Evolutionary conservation across 441 rosid genomes (phyloP).

Genomic region (Isatis lusitanica): DNA sequence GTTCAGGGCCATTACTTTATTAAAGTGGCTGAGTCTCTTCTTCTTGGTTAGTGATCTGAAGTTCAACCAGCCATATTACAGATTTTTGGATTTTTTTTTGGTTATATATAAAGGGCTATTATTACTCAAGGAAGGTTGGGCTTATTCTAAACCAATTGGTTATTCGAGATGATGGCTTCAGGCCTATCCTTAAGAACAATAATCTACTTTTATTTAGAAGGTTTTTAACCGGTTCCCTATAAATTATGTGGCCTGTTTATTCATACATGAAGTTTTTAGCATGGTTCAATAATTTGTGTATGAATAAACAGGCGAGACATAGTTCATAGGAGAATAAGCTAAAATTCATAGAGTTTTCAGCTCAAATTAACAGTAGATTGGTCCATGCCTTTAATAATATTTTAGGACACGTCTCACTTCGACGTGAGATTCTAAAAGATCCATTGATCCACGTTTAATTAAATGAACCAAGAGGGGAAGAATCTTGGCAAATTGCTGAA

Average conservation of each 20-base stretch:
- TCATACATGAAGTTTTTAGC: too few species aligned
- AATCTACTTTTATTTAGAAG: background rate
- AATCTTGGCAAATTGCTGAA: slow-evolving; percentile 28
- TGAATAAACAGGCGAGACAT: too few species aligned
- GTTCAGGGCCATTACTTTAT: background rate
- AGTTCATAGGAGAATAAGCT: too few species aligned
- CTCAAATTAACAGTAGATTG: background rate
- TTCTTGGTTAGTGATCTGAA: background rate
- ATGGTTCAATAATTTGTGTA: too few species aligned
- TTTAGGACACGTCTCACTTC: background rate
- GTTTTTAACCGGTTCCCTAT: too few species aligned
- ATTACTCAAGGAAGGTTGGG: background rate
- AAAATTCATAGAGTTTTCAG: background rate
- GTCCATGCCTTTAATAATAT: background rate
- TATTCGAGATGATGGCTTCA: background rate
- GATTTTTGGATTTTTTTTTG: background rate
- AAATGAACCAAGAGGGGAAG: slow-evolving; percentile 7
- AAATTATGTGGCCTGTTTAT: too few species aligned
- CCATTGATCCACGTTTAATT: background rate
- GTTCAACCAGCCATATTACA: background rate
- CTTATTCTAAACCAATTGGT: background rate
- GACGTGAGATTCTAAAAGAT: background rate
- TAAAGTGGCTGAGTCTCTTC: background rate
- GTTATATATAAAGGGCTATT: background rate
- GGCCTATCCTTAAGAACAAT: background rate